Conservation (phyloP, 495 filamentous ascomycete species). For the Daldinia caldariorum region DNA sequence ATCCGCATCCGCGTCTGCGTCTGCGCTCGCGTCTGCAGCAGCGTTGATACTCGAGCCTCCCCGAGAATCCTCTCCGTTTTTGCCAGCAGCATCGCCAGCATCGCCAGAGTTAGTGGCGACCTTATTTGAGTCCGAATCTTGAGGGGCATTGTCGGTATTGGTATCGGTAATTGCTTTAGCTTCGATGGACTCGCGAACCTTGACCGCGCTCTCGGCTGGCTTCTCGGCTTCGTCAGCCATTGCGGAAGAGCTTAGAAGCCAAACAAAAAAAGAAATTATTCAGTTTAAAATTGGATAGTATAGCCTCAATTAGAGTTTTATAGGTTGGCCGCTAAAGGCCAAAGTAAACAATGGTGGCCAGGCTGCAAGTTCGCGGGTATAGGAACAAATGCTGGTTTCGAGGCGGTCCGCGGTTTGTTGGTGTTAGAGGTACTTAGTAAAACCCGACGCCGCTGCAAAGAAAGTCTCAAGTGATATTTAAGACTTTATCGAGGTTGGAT, state of each 20-base stretch:
- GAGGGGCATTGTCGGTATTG: conserved; percentile 6
- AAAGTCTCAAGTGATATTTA: not conserved
- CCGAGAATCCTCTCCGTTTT: conserved; percentile 7
- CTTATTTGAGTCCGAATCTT: not conserved
- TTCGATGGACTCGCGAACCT: conserved; percentile 59
- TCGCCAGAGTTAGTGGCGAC: not conserved
- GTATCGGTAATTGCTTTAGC: conserved; percentile 52
- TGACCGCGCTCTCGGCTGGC: conserved; percentile 47
- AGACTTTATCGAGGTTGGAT: not conserved
- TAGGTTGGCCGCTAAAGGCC: not conserved
- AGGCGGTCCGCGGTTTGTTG: conserved; percentile 24
- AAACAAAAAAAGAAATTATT: not conserved
- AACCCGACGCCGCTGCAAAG: conserved; percentile 1
- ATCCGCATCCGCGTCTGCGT: conserved; percentile 32
- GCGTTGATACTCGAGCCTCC: conserved; percentile 9
- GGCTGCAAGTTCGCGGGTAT: conserved; percentile 5
- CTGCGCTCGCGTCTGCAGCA: conserved; percentile 33
- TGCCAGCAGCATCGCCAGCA: not conserved
- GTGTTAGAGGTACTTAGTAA: conserved; percentile 4
- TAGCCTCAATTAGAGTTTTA: conserved; percentile 7
- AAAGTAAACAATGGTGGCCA: conserved; percentile 23
- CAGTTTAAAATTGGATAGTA: not conserved
- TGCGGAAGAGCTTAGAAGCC: conserved; percentile 6
- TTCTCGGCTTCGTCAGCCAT: conserved; percentile 41
- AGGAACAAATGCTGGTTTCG: not conserved